Conservation (phyloP, 345 rosid genomes). For the Eutrema yunnanense region DNA sequence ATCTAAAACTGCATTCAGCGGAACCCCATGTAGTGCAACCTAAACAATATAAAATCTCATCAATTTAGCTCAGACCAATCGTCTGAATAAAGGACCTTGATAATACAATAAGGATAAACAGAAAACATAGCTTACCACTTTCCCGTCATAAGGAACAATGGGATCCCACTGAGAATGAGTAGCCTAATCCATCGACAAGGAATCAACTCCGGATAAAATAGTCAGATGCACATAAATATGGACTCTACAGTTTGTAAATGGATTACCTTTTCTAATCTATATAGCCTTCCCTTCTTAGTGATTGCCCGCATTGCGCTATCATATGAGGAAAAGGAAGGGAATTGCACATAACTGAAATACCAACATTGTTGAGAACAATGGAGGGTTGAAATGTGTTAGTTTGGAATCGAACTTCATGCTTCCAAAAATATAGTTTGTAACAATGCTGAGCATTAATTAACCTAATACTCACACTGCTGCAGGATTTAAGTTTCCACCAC, state of each 20-base stretch:
- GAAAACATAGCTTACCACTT: constrained; percentile 45
- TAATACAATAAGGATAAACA: neutral
- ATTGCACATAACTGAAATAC: constrained; percentile 50
- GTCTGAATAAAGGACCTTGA: neutral
- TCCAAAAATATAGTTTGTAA: neutral
- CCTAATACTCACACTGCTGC: constrained; percentile 35
- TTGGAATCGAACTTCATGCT: neutral
- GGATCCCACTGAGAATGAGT: constrained; percentile 46
- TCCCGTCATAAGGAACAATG: constrained; percentile 48
- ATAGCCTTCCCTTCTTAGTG: constrained; percentile 42
- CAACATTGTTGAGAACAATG: neutral
- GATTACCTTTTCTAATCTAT: constrained; percentile 59
- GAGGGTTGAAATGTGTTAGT: neutral
- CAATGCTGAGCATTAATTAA: neutral
- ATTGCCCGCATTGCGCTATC: constrained; percentile 38
- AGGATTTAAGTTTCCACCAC: constrained; percentile 34
- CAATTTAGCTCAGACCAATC: neutral
- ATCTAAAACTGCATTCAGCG: constrained; percentile 38
- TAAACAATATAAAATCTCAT: constrained; percentile 18
- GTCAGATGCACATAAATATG: neutral
- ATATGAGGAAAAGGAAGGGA: constrained; percentile 38
- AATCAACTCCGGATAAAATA: neutral
- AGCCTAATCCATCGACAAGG: constrained; percentile 34
- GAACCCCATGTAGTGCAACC: constrained; percentile 62
- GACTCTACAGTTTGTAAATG: neutral